Base-by-base conservation (phyloP, 768 basidiomycete genomes). In the Cytidiella melzeri region DNA sequence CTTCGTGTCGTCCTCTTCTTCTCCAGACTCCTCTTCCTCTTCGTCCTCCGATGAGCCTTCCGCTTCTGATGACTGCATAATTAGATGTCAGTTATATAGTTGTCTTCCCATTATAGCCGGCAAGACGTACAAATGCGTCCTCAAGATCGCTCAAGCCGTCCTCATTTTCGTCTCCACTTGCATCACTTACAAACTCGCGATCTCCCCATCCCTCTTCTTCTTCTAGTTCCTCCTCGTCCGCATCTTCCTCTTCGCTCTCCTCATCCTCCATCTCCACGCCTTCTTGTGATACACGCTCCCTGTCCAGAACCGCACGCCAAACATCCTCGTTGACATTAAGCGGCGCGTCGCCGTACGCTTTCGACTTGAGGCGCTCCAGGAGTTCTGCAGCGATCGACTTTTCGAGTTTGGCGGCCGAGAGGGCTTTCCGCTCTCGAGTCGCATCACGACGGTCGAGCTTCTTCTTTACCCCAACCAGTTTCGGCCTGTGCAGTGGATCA, bases 241-340 rank as follows among this genome's bases (percentile, higher is more conserved):
- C 80, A 45, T 76, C 73, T 44, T 69, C 57, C 63, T 77, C 57
- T n/a, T 67, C 73, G 45, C 73, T 60, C 45, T 73, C 73, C 47
- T 73, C 70, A 43, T 77, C 67, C 55, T 77, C 76, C 40, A 74
- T 42, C 50, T 75, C 72, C 50, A 67, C 68, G 46, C 70, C 71
- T 21, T 68, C 67, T 27, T 69, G 70, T 57, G 80, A 77, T 58
- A 69, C 64, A 55, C 65, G 62, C 62, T 96, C 92, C 41, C 82
- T 75, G 61, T 96, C 91, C 37, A 98, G 71, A 45, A 99, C 85
- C 2, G 89, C 83, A 55, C 84, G 81, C 96, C 96, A 98, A 7
- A 98, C 93, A 37, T 74, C 83, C 69, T 99, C 96, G 67, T 99
- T 98, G 50, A 99, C 94, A 66, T 99, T 98, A 39, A 99, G 77